Base-by-base conservation (phyloP, 257 asterid species). In the Ligustrum vulgare region DNA sequence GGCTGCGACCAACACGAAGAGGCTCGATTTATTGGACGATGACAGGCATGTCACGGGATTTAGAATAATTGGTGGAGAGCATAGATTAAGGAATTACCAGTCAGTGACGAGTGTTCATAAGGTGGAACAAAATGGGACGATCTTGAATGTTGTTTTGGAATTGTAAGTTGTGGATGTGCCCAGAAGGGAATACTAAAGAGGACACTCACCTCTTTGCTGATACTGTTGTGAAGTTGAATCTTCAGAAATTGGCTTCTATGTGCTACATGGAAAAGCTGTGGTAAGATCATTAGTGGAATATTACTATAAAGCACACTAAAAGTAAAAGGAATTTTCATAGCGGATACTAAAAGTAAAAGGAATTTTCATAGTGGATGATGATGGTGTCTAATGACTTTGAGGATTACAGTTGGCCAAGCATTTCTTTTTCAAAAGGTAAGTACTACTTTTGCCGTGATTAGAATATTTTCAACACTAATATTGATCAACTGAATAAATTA, bases 141-240 rank as follows among this genome's bases (percentile, higher is more conserved):
- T 74, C 78, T 72, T 83, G 85, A 81, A 90, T 72, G 87, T 86
- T 10, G 98, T 92, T 47, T 66, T 92, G 85, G 98, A 92, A 41
- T 89, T 94, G 13, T 92, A 92, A 80, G 89, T 87, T 20, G 98
- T 90, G 81, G 98, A 92, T 70, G 89, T 87, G 80, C n/a, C 98
- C 98, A 80, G 96, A 90, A 70, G 98, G 96, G 75, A 92, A 92
- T 75, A 86, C 96, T 67, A 96, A 90, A 84, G 98, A 92, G 83
- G 98, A 92, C 78, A 90, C 97, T 37, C 91, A 93, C 67, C 88
- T 90, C 69, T 93, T 89, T 64, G 97, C 97, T 16, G 98, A 93
- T 74, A 93, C 98, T 15, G 94, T 93, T 33, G 93, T 93, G 15
- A 89, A 82, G 78, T 69, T 93, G 80, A 93, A 93, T 79, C 91